Conservation (phyloP, 148 eudicot species). For the Rhododendron mucronatum region DNA sequence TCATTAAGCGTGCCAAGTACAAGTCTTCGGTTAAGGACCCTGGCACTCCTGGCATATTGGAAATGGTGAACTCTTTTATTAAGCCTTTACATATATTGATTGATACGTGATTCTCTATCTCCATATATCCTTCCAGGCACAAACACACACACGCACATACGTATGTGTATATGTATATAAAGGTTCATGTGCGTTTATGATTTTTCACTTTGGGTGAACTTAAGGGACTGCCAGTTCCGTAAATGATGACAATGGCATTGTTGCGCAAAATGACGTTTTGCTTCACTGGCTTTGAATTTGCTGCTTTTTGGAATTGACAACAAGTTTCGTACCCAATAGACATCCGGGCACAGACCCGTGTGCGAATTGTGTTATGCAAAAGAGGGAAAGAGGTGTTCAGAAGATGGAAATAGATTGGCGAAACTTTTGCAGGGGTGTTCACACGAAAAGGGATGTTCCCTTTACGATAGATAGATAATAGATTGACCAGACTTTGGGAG, state of each 20-base stretch:
- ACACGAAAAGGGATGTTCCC: too few relatives aligned
- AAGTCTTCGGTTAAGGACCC: constrained; percentile 49
- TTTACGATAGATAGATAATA: too few relatives aligned
- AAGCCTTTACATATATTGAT: not conserved
- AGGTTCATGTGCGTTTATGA: not conserved
- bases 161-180: not conserved
- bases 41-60: constrained; percentile 53
- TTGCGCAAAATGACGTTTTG: not conserved
- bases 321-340: too few relatives aligned
- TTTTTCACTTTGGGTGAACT: not conserved
- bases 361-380: too few relatives aligned
- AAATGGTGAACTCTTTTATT: constrained; percentile 30
- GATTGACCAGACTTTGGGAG: too few relatives aligned
- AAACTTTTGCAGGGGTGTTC: too few relatives aligned
- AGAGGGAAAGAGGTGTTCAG: too few relatives aligned
- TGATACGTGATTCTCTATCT: not conserved
- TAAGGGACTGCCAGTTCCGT: not conserved
- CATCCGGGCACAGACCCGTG: too few relatives aligned
- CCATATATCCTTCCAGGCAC: not conserved
- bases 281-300: not conserved
- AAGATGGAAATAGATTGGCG: too few relatives aligned
- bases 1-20: constrained; percentile 57
- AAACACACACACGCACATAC: not conserved
- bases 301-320: not conserved
- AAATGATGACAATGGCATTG: not conserved